Conservation (phyloP, 495 filamentous ascomycete species). For the Xanthoparmelia taractica region DNA sequence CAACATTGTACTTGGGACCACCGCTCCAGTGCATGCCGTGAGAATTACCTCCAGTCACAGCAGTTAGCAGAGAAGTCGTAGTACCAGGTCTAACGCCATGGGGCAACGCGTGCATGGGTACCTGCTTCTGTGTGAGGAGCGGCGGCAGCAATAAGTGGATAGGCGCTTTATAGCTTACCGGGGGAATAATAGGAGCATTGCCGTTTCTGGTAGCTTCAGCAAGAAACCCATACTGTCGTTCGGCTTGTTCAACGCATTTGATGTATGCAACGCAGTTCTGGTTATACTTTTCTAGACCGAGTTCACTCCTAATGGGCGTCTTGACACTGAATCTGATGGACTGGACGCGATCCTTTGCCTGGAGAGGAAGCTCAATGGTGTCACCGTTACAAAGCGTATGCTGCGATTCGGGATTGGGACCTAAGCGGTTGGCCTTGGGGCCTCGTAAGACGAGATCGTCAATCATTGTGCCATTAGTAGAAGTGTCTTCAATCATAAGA, state of each 20-base stretch:
- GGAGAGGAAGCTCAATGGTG: slow-evolving; percentile 60
- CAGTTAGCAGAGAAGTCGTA: slow-evolving; percentile 16
- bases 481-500: slow-evolving; percentile 85
- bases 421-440: slow-evolving; percentile 34
- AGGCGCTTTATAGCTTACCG: not conserved
- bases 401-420: slow-evolving; percentile 26
- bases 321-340: slow-evolving; percentile 70
- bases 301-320: slow-evolving; percentile 63
- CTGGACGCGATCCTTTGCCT: slow-evolving; percentile 37
- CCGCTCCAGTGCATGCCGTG: slow-evolving; percentile 72
- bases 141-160: not conserved
- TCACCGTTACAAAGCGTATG: slow-evolving; percentile 65
- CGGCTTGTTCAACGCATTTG: slow-evolving; percentile 22
- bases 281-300: slow-evolving; percentile 46
- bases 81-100: not conserved
- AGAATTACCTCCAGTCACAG: slow-evolving; percentile 33
- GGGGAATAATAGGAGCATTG: slow-evolving; percentile 2
- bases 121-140: not conserved
- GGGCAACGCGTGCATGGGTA: slow-evolving; percentile 5
- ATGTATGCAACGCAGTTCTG: slow-evolving; percentile 53
- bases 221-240: slow-evolving; percentile 20
- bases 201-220: slow-evolving; percentile 7
- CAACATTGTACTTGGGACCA: slow-evolving; percentile 71
- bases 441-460: slow-evolving; percentile 54
- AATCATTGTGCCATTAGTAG: slow-evolving; percentile 87